Conservation (phyloP, 176 grass and related monocot genomes). For the Metroxylon sagu region DNA sequence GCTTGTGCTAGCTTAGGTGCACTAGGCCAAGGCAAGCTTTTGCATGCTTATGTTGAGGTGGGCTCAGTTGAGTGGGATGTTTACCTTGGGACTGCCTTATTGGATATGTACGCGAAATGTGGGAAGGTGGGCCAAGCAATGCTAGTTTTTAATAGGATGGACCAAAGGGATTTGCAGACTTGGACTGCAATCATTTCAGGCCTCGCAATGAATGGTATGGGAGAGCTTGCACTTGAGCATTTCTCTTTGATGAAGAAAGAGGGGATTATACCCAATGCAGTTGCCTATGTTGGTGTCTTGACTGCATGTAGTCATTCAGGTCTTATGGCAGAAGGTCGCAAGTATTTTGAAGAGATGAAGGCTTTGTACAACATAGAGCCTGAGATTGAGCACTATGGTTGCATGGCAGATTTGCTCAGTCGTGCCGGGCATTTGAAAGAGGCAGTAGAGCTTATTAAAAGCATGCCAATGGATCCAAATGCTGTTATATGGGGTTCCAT, state of each 20-base stretch:
- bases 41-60: constrained; percentile 51
- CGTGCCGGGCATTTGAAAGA: constrained; percentile 41
- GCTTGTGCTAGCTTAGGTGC: constrained; percentile 68
- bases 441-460: constrained; percentile 49
- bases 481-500: constrained; percentile 53
- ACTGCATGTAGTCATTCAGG: constrained; percentile 63
- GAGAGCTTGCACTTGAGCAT: constrained; percentile 39
- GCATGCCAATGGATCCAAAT: constrained; percentile 59
- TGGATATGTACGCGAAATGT: constrained; percentile 83
- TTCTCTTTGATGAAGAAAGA: constrained; percentile 51
- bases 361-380: constrained; percentile 35
- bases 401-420: constrained; percentile 74
- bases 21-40: constrained; percentile 42
- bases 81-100: constrained; percentile 50
- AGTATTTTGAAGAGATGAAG: constrained; percentile 57
- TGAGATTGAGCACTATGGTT: constrained; percentile 64
- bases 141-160: constrained; percentile 35
- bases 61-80: constrained; percentile 42
- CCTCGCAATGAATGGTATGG: constrained; percentile 64
- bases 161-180: constrained; percentile 36
- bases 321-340: constrained; percentile 34
- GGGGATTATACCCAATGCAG: constrained; percentile 36
- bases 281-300: constrained; percentile 59
- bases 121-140: constrained; percentile 45
- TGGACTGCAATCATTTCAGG: constrained; percentile 55